Evolutionary conservation across 2,329 filamentous ascomycete genomes (phyloP), one percentile per base, ranked within the genome.

Genomic region (Botryotinia convoluta): DNA sequence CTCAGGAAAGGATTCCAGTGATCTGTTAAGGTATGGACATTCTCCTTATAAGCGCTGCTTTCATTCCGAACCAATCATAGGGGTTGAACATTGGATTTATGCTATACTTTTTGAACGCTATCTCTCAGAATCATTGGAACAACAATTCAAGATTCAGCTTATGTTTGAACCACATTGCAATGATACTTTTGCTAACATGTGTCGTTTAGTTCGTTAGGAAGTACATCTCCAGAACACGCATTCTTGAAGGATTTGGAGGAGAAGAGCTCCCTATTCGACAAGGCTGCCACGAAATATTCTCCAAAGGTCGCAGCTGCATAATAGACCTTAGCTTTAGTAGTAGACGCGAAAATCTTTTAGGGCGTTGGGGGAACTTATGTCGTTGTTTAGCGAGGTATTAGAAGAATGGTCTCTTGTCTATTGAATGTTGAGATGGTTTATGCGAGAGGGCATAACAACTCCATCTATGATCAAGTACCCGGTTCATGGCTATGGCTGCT

Each of bases 221-320:
- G 86, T 70, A 84, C 84, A 26, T 87, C 92, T 71, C 87, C 91
- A 39, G 83, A 91, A 71, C 94, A 98, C 82, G 84, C 89, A 48
- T 85, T 96, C 75, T 82, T 98, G 73, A 81, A 83, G 59, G 95
- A 97, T 78, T 84, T 97, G 78, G 87, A 90, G 79, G 93, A 94
- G 83, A 98, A 97, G 90, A 93, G 90, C 82, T 88, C 87, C n/a
- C 84, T 94, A 73, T 98, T 98, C 81, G 93, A 97, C 82, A 90
- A 90, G 79, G 95, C 95, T 20, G 93, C 93, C 32, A 86, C 89
- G 39, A 98, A 97, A 84, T 98, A 96, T 83, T 91, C 89, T 77
- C 88, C 95, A 48, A 97, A 95, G 86, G 93, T 94, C 62, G 73
- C 76, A 39, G 32, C 64, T 9, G 75, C 76, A 77, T 79, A 77